A percentile compares a stretch with the other conserved stretches of the same genome.
Conservation (phyloP, 176 grass and related monocot species). For the Raddia guianensis region DNA sequence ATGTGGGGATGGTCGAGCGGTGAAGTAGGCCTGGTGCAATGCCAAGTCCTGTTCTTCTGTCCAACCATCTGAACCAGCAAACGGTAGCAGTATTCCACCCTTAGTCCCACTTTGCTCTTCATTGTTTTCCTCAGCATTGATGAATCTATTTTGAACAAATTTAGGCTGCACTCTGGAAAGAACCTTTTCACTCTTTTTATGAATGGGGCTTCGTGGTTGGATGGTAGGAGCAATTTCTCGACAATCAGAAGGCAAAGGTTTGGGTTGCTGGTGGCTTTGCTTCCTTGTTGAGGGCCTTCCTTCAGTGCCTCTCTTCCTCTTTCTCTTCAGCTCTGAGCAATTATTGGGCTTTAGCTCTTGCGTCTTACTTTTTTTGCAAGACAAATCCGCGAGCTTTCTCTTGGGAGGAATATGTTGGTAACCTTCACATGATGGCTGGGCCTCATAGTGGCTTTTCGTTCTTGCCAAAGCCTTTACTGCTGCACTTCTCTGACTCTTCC, state of each 20-base stretch:
- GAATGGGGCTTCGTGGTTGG: slow-evolving; percentile 2
- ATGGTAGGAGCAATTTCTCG: slow-evolving; percentile 24
- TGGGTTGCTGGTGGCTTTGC: background rate
- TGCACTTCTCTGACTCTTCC: slow-evolving; percentile 11
- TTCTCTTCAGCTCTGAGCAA: slow-evolving; percentile 17
- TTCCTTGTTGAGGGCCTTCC: background rate
- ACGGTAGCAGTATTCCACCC: slow-evolving; percentile 32
- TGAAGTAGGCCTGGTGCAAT: slow-evolving; percentile 68
- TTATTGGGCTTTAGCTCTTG: slow-evolving; percentile 1
- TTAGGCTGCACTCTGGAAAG: slow-evolving; percentile 22
- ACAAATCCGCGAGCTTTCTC: slow-evolving; percentile 1
- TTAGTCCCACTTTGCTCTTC: slow-evolving; percentile 41
- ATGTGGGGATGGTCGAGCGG: slow-evolving; percentile 77
- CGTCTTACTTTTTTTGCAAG: slow-evolving; percentile 23
- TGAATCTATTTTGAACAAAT: background rate
- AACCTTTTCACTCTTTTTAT: slow-evolving; percentile 23
- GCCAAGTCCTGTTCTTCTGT: slow-evolving; percentile 72
- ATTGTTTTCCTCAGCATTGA: slow-evolving; percentile 21
- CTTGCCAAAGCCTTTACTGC: slow-evolving; percentile 15
- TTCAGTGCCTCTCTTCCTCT: slow-evolving; percentile 37
- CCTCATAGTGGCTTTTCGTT: slow-evolving; percentile 3
- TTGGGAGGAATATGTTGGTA: slow-evolving; percentile 10
- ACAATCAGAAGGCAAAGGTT: background rate
- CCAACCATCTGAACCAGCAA: slow-evolving; percentile 54
- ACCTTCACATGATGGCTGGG: slow-evolving; percentile 5